These are phyloP conservation scores for Eucalyptus rudis DNA, from an alignment of 345 rosid genomes.

Conservation along the genomic window DNA sequence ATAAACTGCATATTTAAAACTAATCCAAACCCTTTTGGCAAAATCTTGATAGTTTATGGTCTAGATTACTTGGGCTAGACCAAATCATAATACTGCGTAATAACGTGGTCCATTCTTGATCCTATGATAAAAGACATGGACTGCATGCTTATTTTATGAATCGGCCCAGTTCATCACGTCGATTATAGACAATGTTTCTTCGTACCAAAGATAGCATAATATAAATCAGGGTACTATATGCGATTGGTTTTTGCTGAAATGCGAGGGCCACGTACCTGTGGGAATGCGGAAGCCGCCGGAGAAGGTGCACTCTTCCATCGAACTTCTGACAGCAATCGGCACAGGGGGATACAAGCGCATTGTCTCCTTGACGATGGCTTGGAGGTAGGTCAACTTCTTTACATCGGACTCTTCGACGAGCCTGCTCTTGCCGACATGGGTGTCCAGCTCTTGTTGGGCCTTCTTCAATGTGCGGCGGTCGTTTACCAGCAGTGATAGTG, in stretches of 20 bases:
- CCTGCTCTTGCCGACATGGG: slow-evolving; percentile 7
- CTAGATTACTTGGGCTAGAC: background rate
- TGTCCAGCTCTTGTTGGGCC: slow-evolving; percentile 14
- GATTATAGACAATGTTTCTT: background rate
- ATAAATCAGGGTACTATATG: background rate
- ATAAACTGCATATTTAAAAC: background rate
- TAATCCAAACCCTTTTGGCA: background rate
- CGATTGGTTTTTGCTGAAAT: background rate
- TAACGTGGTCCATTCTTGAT: background rate
- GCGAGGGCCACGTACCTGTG: background rate
- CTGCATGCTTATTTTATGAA: background rate
- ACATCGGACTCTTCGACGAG: slow-evolving; percentile 9
- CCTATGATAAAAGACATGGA: background rate
- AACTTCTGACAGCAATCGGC: background rate
- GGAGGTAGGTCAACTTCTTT: slow-evolving; percentile 1
- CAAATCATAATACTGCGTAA: too few relatives aligned
- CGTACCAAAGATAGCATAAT: background rate
- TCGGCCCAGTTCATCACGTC: too few relatives aligned
- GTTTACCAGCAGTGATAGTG: slow-evolving; percentile 11
- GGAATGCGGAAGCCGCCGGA: slow-evolving; percentile 6
- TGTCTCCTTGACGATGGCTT: slow-evolving; percentile 12
- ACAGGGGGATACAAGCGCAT: slow-evolving; percentile 6
- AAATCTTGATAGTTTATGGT: background rate
- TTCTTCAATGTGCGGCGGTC: background rate
- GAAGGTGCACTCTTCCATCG: slow-evolving; percentile 10